Conservation (phyloP, 768 basidiomycete species). For the Pisolithus albus region DNA sequence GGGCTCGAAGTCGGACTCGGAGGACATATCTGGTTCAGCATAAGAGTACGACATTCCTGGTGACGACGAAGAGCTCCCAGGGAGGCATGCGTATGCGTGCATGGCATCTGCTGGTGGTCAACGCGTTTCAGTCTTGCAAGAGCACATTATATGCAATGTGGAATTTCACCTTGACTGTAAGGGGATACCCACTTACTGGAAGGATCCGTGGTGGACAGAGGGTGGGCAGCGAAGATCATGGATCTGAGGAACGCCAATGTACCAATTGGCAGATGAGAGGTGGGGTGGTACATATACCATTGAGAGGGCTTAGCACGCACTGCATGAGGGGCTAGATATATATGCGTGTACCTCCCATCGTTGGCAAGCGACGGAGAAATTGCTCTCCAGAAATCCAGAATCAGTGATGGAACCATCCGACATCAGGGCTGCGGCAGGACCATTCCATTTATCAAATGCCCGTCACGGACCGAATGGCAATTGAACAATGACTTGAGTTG, state of each 20-base stretch:
- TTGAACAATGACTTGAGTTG: conserved; percentile 15
- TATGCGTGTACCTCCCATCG: conserved; percentile 23
- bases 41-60: conserved; percentile 19
- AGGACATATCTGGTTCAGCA: conserved; percentile 15
- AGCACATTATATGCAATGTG: conserved; percentile 21
- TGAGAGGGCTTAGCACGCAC: conserved; percentile 12
- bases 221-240: conserved; percentile 29
- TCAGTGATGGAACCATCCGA: conserved; percentile 12
- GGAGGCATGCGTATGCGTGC: conserved; percentile 20
- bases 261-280: conserved; percentile 2
- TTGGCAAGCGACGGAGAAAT: conserved; percentile 25
- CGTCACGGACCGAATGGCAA: conserved; percentile 22
- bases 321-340: conserved; percentile 22
- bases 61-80: conserved; percentile 13
- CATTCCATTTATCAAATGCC: conserved; percentile 30
- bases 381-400: conserved; percentile 27
- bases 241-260: conserved; percentile 12
- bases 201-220: conserved; percentile 20
- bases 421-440: conserved; percentile 21
- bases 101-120: conserved; percentile 16
- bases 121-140: conserved; percentile 21
- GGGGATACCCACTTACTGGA: conserved; percentile 13
- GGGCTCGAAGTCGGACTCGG: conserved; percentile 7
- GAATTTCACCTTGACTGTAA: conserved; percentile 12
- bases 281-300: conserved; percentile 19